Conservation (phyloP, 2,329 filamentous ascomycete species). For the Epichloe sp. region DNA sequence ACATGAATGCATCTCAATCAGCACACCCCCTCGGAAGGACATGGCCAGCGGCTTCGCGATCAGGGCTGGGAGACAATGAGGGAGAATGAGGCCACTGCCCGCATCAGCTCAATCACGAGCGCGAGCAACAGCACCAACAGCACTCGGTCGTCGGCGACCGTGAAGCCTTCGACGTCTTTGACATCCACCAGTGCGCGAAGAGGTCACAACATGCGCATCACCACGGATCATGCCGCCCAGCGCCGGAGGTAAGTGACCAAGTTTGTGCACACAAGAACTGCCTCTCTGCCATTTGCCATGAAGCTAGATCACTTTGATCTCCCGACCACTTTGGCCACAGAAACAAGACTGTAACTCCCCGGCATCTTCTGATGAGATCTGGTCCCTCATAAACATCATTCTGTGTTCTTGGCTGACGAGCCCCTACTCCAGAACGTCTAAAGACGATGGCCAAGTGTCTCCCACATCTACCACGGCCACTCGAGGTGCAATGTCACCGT, state of each 20-base stretch:
- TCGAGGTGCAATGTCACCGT: conserved; percentile 33
- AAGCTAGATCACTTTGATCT: background rate
- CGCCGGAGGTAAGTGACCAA: conserved; percentile 22
- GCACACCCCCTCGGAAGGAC: conserved; percentile 12
- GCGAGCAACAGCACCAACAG: conserved; percentile 46
- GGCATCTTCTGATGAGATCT: background rate
- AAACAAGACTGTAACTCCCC: background rate
- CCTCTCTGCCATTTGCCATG: background rate
- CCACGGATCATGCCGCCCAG: conserved; percentile 30
- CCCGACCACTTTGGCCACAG: background rate
- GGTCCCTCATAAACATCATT: background rate
- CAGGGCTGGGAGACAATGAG: conserved; percentile 44
- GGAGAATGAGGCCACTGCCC: conserved; percentile 49
- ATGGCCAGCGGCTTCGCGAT: conserved; percentile 19
- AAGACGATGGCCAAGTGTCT: conserved; percentile 34
- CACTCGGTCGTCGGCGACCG: conserved; percentile 52
- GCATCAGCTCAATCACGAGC: conserved; percentile 35
- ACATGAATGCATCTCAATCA: conserved; percentile 16
- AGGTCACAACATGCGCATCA: conserved; percentile 17
- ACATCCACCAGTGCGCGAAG: conserved; percentile 14
- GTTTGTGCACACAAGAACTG: background rate
- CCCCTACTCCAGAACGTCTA: conserved; percentile 11
- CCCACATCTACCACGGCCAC: conserved; percentile 32
- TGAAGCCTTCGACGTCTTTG: conserved; percentile 32
- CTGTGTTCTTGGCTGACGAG: conserved; percentile 1